Base-by-base conservation (phyloP, 202 grass and related monocot genomes). In the Panicum hallii region DNA sequence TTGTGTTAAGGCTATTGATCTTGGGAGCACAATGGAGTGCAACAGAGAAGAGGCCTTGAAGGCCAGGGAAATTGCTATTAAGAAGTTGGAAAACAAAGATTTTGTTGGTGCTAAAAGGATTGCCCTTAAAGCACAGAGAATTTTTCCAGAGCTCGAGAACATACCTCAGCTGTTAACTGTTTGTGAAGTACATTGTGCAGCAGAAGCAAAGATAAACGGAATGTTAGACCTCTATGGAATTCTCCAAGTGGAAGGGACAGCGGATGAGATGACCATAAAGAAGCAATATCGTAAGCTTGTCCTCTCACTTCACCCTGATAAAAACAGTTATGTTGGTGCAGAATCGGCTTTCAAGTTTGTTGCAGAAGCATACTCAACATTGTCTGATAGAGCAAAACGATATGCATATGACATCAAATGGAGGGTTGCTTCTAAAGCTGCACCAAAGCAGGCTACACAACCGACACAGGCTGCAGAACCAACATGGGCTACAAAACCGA, bases 301-400 rank as follows among this genome's bases (percentile, higher is more conserved):
- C 60, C 82, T 95, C 72, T 90, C 87, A 87, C 93, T 98, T 84
- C 95, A 98, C 82, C 91, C 95, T 74, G 95, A 98, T 87, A 98
- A 95, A 68, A 98, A 93, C 63, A 67, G 79, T 87, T 95, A 90
- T 68, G 30, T 81, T 52, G 93, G 93, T 55, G 89, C 95, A 70
- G 93, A 98, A 86, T 86, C 93, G 78, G 95, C 95, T 67, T 98
- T 98, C 79, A 92, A 95, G 62, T 87, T 98, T 75, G 92, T 95
- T 52, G 78, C 78, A 43, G 93, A 98, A 93, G 95, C 95, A 48
- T 81, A 98, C 77, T 79, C 83, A 67, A 90, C 83, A 57, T 85
- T 98, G 57, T 91, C 85, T 55, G 95, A 98, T 80, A 71, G 70
- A 79, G 74, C 81, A 52, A 98, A 93, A 83, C 90, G 91, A 42